Conservation (phyloP, 306 rosid species). For the Phaseolus lunatus region DNA sequence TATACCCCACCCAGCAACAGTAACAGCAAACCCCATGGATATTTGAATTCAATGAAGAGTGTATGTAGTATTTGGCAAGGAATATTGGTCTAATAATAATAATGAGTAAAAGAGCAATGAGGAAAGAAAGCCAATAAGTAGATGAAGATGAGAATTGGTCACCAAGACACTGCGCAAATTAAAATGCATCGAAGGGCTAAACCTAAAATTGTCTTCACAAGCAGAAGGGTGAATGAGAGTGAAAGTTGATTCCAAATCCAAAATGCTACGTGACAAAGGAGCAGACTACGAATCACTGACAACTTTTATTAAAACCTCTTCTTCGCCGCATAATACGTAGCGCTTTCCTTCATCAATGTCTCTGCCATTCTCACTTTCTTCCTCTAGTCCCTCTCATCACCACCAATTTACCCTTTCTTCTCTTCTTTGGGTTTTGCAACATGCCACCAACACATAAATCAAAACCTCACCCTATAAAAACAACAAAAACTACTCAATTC, state of each 20-base stretch:
- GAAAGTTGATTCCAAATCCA: constrained; percentile 77
- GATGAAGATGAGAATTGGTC: neutral
- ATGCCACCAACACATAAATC: constrained; percentile 41
- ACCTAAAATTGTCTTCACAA: constrained; percentile 39
- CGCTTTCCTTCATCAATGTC: constrained; percentile 69
- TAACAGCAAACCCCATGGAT: neutral
- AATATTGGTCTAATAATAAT: constrained; percentile 31
- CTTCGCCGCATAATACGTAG: constrained; percentile 84
- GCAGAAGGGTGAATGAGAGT: constrained; percentile 39
- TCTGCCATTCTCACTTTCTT: constrained; percentile 41
- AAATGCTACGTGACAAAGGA: constrained; percentile 63
- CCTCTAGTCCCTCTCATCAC: constrained; percentile 33
- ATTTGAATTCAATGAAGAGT: neutral
- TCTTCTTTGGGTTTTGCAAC: constrained; percentile 11
- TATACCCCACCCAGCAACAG: neutral
- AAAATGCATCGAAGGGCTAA: constrained; percentile 54
- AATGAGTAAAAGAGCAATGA: neutral
- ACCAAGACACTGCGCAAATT: neutral
- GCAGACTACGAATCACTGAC: constrained; percentile 54
- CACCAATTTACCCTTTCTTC: constrained; percentile 46
- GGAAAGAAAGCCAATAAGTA: neutral
- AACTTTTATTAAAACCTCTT: constrained; percentile 56
- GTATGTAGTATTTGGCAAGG: constrained; percentile 19
- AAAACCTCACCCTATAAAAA: constrained; percentile 41
- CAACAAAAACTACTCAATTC: constrained; percentile 42